Percentiles rank a stretch among this genome's conserved stretches.
Conservation (phyloP, 2,329 filamentous ascomycete species). For the Botrytis pseudocinerea region DNA sequence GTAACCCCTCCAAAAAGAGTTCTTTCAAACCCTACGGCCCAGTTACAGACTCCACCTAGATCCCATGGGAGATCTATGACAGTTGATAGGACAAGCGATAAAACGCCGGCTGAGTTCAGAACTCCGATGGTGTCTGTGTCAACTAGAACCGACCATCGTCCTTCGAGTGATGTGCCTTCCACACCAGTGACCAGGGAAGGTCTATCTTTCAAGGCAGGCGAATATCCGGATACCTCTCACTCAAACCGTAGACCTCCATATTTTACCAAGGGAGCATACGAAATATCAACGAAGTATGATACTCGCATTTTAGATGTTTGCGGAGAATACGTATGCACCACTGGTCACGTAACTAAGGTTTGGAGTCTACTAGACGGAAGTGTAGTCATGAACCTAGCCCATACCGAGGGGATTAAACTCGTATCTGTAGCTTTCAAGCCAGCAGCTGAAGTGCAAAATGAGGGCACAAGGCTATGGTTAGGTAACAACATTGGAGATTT, state of each 20-base stretch:
- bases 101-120: conserved; percentile 44
- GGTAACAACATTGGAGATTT: conserved; percentile 87
- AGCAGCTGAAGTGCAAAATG: conserved; percentile 71
- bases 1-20: conserved; percentile 47
- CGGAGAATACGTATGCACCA: conserved; percentile 83
- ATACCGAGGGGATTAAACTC: conserved; percentile 82
- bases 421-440: conserved; percentile 86
- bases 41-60: conserved; percentile 47
- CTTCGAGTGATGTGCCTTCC: conserved; percentile 26
- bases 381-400: conserved; percentile 74
- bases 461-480: conserved; percentile 83
- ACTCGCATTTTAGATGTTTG: conserved; percentile 84
- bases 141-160: conserved; percentile 25
- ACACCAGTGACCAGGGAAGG: conserved; percentile 28
- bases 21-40: conserved; percentile 49
- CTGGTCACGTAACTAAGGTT: conserved; percentile 80
- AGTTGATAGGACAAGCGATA: conserved; percentile 49
- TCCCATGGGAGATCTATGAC: conserved; percentile 52
- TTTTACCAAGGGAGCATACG: conserved; percentile 68
- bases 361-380: conserved; percentile 87
- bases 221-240: conserved; percentile 82
- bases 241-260: conserved; percentile 81
- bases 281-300: conserved; percentile 84
- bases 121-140: conserved; percentile 34
- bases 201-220: conserved; percentile 37